These are phyloP conservation scores for Phytophthora podocarpi DNA, from an alignment of 352 stramenopile species.

Conservation along the genomic window DNA sequence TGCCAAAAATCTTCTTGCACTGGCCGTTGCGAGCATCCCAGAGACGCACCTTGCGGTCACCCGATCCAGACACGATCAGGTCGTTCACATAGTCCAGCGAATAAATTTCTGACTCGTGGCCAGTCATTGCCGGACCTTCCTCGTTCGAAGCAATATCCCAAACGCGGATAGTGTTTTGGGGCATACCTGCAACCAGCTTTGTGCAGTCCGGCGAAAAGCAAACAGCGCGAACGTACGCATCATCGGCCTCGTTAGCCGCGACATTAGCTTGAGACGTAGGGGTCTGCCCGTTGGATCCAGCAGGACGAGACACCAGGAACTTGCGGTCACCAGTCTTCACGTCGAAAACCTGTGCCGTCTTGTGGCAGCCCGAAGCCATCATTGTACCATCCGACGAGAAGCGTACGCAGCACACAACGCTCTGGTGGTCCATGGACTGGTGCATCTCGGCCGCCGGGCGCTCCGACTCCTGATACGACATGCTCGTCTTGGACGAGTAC, in stretches of 20 bases:
- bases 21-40: constrained; percentile 84
- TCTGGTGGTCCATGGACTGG: constrained; percentile 90
- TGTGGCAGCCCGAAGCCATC: constrained; percentile 88
- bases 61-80: constrained; percentile 86
- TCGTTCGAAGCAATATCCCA: constrained; percentile 90
- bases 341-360: constrained; percentile 88
- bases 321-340: constrained; percentile 86
- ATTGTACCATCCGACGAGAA: constrained; percentile 86
- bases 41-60: constrained; percentile 82
- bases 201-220: constrained; percentile 87
- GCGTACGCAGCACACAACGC: constrained; percentile 86
- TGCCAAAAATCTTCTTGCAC: constrained; percentile 88
- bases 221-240: constrained; percentile 83
- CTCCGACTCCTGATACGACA: constrained; percentile 78
- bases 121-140: constrained; percentile 79
- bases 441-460: constrained; percentile 85
- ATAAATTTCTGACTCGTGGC: constrained; percentile 89
- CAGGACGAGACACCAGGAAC: constrained; percentile 76
- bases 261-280: constrained; percentile 48
- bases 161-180: constrained; percentile 87
- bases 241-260: constrained; percentile 70
- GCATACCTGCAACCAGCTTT: constrained; percentile 88
- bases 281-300: constrained; percentile 46
- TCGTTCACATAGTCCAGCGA: constrained; percentile 88
- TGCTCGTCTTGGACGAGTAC: constrained; percentile 75